A percentile compares a stretch with the other conserved stretches of the same genome.
Evolutionary conservation across 2,329 filamentous ascomycete genomes (phyloP).

Genomic region (Chalaropsis ovoidea): DNA sequence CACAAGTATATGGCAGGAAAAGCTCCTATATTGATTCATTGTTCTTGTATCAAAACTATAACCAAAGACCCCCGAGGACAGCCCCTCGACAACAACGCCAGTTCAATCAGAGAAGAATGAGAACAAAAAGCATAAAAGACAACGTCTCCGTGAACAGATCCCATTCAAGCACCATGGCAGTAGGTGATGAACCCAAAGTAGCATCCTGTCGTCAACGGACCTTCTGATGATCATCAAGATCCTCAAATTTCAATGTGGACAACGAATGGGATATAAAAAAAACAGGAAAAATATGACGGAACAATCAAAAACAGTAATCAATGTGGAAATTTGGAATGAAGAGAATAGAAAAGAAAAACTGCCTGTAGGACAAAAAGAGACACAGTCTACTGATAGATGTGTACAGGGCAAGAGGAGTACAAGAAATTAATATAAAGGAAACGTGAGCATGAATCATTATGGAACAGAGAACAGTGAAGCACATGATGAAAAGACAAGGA

Average conservation of each 20-base stretch:
- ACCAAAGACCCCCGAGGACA: neutral
- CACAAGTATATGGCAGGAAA: neutral
- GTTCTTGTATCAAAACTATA: conserved; percentile 10
- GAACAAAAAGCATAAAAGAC: conserved; percentile 1
- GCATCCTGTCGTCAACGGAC: neutral
- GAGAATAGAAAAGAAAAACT: conserved; percentile 8
- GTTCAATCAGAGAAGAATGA: neutral
- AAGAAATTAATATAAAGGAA: conserved; percentile 25
- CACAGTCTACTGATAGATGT: conserved; percentile 22
- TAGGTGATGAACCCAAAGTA: neutral
- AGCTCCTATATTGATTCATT: neutral
- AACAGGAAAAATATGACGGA: neutral
- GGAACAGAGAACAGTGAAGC: conserved; percentile 18
- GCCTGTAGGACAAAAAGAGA: conserved; percentile 22
- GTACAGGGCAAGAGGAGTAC: conserved; percentile 21
- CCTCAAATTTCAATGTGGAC: neutral
- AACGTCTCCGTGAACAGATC: neutral
- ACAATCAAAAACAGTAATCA: conserved; percentile 13
- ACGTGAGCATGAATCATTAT: conserved; percentile 25
- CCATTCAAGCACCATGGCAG: neutral
- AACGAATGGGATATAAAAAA: conserved; percentile 14
- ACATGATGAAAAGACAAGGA: conserved; percentile 15
- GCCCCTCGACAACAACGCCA: neutral
- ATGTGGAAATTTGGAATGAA: conserved; percentile 9
- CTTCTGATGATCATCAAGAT: conserved; percentile 5